Percentiles rank a stretch among this genome's conserved stretches.
These are phyloP conservation scores for Coprinopsis cinerea DNA, from an alignment of 768 basidiomycete species.

Conservation along the genomic window DNA sequence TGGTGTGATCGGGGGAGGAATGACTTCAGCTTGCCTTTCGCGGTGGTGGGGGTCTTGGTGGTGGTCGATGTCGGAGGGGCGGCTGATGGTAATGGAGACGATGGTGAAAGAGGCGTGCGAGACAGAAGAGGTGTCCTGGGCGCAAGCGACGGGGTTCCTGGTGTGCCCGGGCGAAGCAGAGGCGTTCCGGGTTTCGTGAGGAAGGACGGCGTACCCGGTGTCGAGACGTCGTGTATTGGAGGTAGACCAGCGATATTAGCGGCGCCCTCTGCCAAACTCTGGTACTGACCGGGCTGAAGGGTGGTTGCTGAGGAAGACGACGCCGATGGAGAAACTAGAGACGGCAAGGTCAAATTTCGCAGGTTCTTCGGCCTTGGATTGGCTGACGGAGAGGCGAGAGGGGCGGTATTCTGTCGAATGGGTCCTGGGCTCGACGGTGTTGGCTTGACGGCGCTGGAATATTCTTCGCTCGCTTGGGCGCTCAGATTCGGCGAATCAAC, in stretches of 20 bases:
- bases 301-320: not conserved
- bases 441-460: not conserved
- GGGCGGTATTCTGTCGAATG: not conserved
- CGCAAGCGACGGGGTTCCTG: not conserved
- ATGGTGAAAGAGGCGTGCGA: not conserved
- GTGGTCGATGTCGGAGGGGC: not conserved
- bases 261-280: not conserved
- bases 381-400: not conserved
- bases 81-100: not conserved
- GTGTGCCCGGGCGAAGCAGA: too few relatives aligned
- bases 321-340: not conserved
- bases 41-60: not conserved
- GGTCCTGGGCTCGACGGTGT: not conserved
- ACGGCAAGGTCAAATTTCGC: not conserved
- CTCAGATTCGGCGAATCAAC: not conserved
- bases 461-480: not conserved
- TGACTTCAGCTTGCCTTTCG: conserved; percentile 11
- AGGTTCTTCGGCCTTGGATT: not conserved
- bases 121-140: not conserved
- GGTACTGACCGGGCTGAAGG: not conserved
- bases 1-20: conserved; percentile 4
- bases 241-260: not conserved
- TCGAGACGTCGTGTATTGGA: not conserved
- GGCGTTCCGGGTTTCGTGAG: not conserved
- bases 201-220: not conserved